These are phyloP conservation scores for Phlebiopsis gigantea DNA, from an alignment of 768 basidiomycete species.

Conservation along the genomic window DNA sequence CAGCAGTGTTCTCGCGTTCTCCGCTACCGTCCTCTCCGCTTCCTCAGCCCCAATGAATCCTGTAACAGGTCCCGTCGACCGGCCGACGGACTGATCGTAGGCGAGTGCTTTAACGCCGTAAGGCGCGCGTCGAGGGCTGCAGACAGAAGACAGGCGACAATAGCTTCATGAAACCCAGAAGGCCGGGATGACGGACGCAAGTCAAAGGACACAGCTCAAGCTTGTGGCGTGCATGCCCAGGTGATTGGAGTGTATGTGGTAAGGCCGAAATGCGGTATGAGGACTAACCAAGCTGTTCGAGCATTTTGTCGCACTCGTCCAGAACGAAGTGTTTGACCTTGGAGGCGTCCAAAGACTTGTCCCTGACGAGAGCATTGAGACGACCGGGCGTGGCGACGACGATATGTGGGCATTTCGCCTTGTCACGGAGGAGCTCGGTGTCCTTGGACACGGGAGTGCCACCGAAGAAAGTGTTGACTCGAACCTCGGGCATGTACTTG, in stretches of 20 bases:
- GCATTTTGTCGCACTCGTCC: slow-evolving; percentile 99
- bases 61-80: slow-evolving; percentile 18
- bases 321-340: slow-evolving; percentile 99
- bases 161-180: slow-evolving; percentile 20
- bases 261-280: slow-evolving; percentile 73
- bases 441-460: slow-evolving; percentile 94
- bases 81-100: slow-evolving; percentile 21
- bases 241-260: slow-evolving; percentile 29
- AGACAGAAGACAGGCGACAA: slow-evolving; percentile 30
- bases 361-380: slow-evolving; percentile 90
- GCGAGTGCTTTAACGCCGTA: slow-evolving; percentile 19
- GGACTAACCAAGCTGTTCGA: slow-evolving; percentile 99
- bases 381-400: slow-evolving; percentile 98
- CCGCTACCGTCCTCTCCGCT: slow-evolving; percentile 11
- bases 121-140: slow-evolving; percentile 34
- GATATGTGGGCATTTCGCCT: slow-evolving; percentile 96
- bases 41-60: slow-evolving; percentile 19
- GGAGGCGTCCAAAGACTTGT: slow-evolving; percentile 92
- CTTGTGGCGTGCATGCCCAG: slow-evolving; percentile 20
- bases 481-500: slow-evolving; percentile 99
- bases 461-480: slow-evolving; percentile 95
- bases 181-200: slow-evolving; percentile 34
- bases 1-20: slow-evolving; percentile 2
- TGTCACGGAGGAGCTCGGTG: slow-evolving; percentile 89
- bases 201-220: slow-evolving; percentile 39